These are phyloP conservation scores for Fonsecaea monophora DNA, from an alignment of 2,329 filamentous ascomycete species.

Conservation along the genomic window DNA sequence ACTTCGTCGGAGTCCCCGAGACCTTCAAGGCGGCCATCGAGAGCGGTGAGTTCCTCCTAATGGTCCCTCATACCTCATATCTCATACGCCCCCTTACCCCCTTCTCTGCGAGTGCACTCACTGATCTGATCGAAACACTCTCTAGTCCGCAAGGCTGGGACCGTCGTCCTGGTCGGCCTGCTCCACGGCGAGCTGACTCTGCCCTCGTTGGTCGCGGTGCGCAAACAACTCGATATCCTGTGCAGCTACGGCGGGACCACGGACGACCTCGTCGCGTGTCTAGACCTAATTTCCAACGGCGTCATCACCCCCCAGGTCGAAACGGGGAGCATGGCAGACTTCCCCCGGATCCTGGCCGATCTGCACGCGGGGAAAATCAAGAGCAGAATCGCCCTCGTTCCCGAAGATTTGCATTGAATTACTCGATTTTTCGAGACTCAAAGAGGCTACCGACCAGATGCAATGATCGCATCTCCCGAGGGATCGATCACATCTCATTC, in stretches of 20 bases:
- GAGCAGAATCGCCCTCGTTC: constrained; percentile 31
- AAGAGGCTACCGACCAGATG: too few species aligned
- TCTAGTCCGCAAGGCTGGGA: constrained; percentile 28
- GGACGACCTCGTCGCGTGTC: constrained; percentile 20
- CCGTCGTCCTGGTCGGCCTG: constrained; percentile 28
- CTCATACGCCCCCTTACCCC: too few species aligned
- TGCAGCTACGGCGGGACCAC: constrained; percentile 31
- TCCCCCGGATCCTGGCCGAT: constrained; percentile 26
- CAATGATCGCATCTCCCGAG: not conserved
- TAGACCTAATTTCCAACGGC: constrained; percentile 25
- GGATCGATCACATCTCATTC: not conserved
- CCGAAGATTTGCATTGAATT: constrained; percentile 11
- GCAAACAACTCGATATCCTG: constrained; percentile 27
- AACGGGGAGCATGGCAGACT: constrained; percentile 25
- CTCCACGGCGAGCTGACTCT: constrained; percentile 15
- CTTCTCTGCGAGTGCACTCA: not conserved
- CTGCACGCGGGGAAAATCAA: constrained; percentile 30
- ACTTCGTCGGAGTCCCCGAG: constrained; percentile 28
- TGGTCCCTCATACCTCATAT: too few species aligned
- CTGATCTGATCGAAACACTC: not conserved
- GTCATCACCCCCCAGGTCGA: constrained; percentile 29
- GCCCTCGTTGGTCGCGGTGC: constrained; percentile 7
- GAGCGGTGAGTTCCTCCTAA: constrained; percentile 16
- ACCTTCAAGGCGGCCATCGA: constrained; percentile 26
- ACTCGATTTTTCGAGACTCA: not conserved